Conservation (phyloP, 768 basidiomycete genomes). For the Collybia sp. region DNA sequence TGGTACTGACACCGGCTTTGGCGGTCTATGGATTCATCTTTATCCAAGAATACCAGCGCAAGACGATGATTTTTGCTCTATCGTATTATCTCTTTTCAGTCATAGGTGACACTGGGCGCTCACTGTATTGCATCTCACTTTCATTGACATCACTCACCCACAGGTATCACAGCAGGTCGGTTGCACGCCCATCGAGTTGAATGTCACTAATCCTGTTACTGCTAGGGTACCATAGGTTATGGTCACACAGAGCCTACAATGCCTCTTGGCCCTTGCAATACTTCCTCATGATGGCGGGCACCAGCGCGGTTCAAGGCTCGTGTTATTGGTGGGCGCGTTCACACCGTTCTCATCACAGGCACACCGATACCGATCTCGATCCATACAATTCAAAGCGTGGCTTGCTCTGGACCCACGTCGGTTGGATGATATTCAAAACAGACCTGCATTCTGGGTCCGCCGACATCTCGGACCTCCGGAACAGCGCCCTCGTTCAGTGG, state of each 20-base stretch:
- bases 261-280: slow-evolving; percentile 69
- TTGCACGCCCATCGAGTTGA: slow-evolving; percentile 25
- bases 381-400: slow-evolving; percentile 81
- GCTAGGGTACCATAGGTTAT: slow-evolving; percentile 75
- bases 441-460: slow-evolving; percentile 62
- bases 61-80: slow-evolving; percentile 60
- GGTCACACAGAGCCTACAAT: slow-evolving; percentile 83
- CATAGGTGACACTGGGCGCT: slow-evolving; percentile 46
- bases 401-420: slow-evolving; percentile 73
- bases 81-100: slow-evolving; percentile 86
- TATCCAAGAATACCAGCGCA: slow-evolving; percentile 32
- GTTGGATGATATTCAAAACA: slow-evolving; percentile 81
- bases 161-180: slow-evolving; percentile 46
- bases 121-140: slow-evolving; percentile 6
- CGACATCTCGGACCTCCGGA: slow-evolving; percentile 68
- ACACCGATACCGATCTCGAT: slow-evolving; percentile 84
- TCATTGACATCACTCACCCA: slow-evolving; percentile 8
- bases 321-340: slow-evolving; percentile 86
- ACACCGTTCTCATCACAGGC: slow-evolving; percentile 79
- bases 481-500: slow-evolving; percentile 67
- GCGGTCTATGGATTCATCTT: slow-evolving; percentile 62
- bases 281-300: slow-evolving; percentile 67
- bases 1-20: slow-evolving; percentile 67
- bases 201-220: not conserved
- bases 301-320: slow-evolving; percentile 82